phyloP scores from a whole-genome alignment of 2,329 filamentous ascomycete genomes.

The Penicillium sp. region DNA sequence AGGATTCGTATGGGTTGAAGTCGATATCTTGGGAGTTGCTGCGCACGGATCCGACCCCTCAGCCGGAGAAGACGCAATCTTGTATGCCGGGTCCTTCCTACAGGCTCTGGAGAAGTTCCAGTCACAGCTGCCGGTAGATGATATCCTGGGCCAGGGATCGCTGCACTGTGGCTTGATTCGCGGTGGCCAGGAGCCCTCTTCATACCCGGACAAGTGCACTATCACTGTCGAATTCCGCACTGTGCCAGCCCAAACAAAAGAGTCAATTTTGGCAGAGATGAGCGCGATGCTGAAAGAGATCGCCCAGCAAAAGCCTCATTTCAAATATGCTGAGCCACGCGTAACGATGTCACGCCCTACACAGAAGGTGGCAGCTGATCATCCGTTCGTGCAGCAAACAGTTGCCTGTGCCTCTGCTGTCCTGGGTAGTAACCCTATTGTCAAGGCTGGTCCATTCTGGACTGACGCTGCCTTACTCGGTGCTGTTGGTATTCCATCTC shows the following conservation, averaged over 20 bases:
- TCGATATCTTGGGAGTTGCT: conserved; percentile 37
- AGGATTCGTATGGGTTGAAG: conserved; percentile 47
- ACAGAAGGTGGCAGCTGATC: conserved; percentile 41
- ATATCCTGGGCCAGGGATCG: conserved; percentile 42
- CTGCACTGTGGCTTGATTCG: conserved; percentile 52
- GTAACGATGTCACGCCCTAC: conserved; percentile 47
- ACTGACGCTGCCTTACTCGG: conserved; percentile 53
- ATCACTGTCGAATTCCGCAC: conserved; percentile 53
- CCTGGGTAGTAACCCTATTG: conserved; percentile 26
- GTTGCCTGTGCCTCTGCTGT: conserved; percentile 27
- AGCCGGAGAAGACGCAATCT: conserved; percentile 53
- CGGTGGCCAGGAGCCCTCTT: conserved; percentile 54
- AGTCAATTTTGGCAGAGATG: conserved; percentile 42
- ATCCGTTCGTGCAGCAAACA: conserved; percentile 44
- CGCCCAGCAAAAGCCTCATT: conserved; percentile 33
- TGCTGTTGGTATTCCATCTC: conserved; percentile 46
- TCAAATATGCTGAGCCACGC: conserved; percentile 42
- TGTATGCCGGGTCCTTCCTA: conserved; percentile 50
- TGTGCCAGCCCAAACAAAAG: conserved; percentile 44
- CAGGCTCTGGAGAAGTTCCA: conserved; percentile 47
- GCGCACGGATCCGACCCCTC: conserved; percentile 41
- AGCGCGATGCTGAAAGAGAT: conserved; percentile 38
- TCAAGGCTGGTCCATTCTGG: conserved; percentile 46
- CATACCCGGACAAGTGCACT: conserved; percentile 52
- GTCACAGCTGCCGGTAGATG: conserved; percentile 34